Percentiles rank a stretch among this genome's conserved stretches.
Evolutionary conservation across 129 eudicot species (phyloP).

Genomic region (Lactuca saligna): DNA sequence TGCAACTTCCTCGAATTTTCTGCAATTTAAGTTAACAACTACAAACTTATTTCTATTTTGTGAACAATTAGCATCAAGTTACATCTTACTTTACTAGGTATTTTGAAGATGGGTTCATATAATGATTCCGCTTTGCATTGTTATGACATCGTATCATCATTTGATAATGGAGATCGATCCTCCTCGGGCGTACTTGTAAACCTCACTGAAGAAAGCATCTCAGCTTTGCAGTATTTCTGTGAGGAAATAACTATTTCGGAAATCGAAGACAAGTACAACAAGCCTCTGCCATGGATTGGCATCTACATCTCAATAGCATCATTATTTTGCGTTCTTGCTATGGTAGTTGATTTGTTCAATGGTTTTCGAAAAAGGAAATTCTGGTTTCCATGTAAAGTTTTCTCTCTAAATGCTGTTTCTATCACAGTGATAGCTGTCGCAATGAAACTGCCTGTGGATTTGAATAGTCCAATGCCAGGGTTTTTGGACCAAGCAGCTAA

Average conservation of each 20-base stretch:
- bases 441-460: slow-evolving; percentile 44
- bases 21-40: neutral
- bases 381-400: slow-evolving; percentile 44
- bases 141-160: neutral
- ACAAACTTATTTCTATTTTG: neutral
- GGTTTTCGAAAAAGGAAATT: slow-evolving; percentile 30
- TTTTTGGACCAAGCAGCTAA: slow-evolving; percentile 17
- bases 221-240: neutral
- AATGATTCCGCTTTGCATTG: neutral
- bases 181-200: neutral
- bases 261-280: neutral
- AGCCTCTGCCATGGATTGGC: slow-evolving; percentile 48
- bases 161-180: neutral
- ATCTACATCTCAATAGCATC: slow-evolving; percentile 44
- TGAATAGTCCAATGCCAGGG: slow-evolving; percentile 22
- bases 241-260: neutral
- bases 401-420: slow-evolving; percentile 44
- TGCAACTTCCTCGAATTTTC: neutral
- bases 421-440: slow-evolving; percentile 35
- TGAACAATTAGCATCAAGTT: neutral
- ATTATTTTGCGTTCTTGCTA: slow-evolving; percentile 32
- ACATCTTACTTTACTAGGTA: neutral
- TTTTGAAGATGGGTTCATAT: neutral
- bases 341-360: slow-evolving; percentile 33
- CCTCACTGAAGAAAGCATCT: neutral